phyloP scores from a whole-genome alignment of 306 rosid species.

The Cucurbita pepo region DNA sequence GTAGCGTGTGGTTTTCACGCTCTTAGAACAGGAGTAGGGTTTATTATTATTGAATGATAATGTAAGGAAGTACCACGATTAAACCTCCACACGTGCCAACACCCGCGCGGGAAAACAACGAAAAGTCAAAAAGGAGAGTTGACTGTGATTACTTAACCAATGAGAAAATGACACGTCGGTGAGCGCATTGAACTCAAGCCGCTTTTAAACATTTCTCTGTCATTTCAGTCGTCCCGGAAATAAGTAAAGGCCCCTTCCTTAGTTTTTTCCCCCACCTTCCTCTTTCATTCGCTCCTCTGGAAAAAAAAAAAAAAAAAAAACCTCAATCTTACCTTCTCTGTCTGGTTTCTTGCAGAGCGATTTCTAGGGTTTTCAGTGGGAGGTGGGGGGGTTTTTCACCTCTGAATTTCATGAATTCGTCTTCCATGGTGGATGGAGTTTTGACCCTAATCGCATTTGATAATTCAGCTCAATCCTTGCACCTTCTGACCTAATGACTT shows the following conservation, averaged over 20 bases:
- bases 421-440: slow-evolving; percentile 15
- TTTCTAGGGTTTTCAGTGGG: slow-evolving; percentile 40
- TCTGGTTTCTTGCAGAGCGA: slow-evolving; percentile 8
- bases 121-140: background rate
- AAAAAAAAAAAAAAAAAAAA: background rate
- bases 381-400: background rate
- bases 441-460: slow-evolving; percentile 20
- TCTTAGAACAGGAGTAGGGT: background rate
- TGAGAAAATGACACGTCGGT: background rate
- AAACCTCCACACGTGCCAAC: slow-evolving; percentile 6
- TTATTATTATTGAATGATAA: slow-evolving; percentile 5
- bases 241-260: slow-evolving; percentile 20
- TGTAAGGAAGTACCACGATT: slow-evolving; percentile 1
- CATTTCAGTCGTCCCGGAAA: slow-evolving; percentile 4
- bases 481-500: slow-evolving; percentile 48
- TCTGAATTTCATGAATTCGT: background rate
- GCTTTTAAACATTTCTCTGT: background rate
- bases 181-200: background rate
- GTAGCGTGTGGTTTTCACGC: background rate
- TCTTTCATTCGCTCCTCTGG: slow-evolving; percentile 8
- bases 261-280: background rate
- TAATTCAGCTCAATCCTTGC: slow-evolving; percentile 9
- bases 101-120: background rate
- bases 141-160: background rate
- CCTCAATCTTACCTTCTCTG: slow-evolving; percentile 12